Evolutionary conservation across 257 asterid genomes (phyloP).

Genomic region (Fraxinus excelsior): DNA sequence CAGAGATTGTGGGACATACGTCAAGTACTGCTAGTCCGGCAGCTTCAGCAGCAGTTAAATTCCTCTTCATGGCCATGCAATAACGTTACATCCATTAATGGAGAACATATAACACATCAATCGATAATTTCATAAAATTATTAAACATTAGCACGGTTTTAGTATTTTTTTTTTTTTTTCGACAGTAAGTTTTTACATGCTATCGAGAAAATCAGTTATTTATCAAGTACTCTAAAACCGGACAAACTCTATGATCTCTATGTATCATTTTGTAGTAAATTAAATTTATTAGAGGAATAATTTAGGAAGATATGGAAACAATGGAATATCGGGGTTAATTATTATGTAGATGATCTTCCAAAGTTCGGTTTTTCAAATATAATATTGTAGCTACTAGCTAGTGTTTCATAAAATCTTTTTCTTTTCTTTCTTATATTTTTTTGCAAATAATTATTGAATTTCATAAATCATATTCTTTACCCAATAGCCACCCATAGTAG

Average conservation of each 20-base stretch:
- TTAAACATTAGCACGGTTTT: not conserved
- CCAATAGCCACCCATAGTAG: too few species aligned
- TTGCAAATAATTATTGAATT: too few species aligned
- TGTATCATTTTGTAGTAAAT: slow-evolving; percentile 21
- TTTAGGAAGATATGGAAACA: not conserved
- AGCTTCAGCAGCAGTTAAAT: slow-evolving; percentile 42
- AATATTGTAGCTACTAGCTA: too few species aligned
- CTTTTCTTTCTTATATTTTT: too few species aligned
- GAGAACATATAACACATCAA: slow-evolving; percentile 31
- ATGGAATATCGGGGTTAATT: too few species aligned
- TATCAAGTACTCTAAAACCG: not conserved
- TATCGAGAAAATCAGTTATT: not conserved
- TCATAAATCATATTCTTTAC: too few species aligned
- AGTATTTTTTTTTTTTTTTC: not conserved
- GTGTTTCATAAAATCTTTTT: too few species aligned
- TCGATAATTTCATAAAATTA: slow-evolving; percentile 32
- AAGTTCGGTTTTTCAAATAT: too few species aligned
- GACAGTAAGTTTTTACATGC: not conserved
- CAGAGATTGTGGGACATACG: slow-evolving; percentile 46
- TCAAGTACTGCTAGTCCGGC: slow-evolving; percentile 40
- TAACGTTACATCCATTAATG: slow-evolving; percentile 27
- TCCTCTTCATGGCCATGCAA: slow-evolving; percentile 52
- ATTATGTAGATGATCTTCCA: too few species aligned
- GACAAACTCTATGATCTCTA: not conserved
- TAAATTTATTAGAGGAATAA: slow-evolving; percentile 19